These are phyloP conservation scores for Dendrothele bispora DNA, from an alignment of 768 basidiomycete species.

Conservation along the genomic window DNA sequence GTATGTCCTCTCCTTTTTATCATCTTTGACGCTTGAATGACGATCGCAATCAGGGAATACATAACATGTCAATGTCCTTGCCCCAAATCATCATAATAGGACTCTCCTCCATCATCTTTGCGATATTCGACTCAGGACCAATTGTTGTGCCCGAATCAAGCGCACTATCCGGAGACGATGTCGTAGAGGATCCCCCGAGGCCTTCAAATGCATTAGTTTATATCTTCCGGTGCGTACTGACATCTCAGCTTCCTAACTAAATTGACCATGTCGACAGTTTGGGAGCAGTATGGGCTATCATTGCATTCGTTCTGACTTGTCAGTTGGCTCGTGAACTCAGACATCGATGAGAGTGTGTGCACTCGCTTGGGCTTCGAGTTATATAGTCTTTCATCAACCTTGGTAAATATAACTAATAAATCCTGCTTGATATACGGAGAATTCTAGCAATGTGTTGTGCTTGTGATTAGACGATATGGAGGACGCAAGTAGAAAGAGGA, in stretches of 20 bases:
- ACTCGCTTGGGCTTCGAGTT: too few species aligned
- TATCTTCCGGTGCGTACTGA: constrained; percentile 74
- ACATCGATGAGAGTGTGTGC: constrained; percentile 39
- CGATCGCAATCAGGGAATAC: constrained; percentile 96
- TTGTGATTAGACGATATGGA: too few species aligned
- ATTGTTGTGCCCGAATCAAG: constrained; percentile 39
- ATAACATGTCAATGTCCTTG: constrained; percentile 91
- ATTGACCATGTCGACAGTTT: constrained; percentile 41
- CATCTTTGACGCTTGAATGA: too few species aligned
- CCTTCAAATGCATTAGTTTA: constrained; percentile 79
- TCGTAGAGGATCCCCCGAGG: too few species aligned
- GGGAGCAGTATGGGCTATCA: constrained; percentile 53
- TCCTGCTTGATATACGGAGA: too few species aligned
- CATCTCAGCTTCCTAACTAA: too few species aligned
- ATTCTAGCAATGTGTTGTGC: too few species aligned
- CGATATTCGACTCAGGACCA: constrained; percentile 71
- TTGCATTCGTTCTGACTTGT: constrained; percentile 56
- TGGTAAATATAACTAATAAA: too few species aligned
- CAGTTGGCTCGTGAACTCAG: constrained; percentile 52
- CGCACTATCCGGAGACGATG: too few species aligned
- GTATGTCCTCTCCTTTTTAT: constrained; percentile 39
- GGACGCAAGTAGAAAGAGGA: too few species aligned
- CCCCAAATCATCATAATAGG: constrained; percentile 94
- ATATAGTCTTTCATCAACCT: too few species aligned
- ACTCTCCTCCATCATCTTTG: constrained; percentile 83